phyloP scores from a whole-genome alignment of 345 rosid genomes.

The Hypericum androsaemum region DNA sequence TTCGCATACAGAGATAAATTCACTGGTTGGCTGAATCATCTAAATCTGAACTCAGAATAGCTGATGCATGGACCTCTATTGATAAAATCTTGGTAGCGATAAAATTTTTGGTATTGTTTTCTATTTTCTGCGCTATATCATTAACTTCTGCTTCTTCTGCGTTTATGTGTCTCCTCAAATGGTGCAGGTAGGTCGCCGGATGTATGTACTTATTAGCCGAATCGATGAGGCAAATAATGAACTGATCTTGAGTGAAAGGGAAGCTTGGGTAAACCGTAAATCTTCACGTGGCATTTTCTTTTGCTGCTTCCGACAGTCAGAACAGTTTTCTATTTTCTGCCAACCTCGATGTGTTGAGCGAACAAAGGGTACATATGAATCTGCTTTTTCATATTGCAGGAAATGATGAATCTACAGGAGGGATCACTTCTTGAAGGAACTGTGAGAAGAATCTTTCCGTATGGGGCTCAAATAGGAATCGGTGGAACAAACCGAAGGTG shows the following conservation, averaged over 20 bases:
- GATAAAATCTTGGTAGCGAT: too few relatives aligned
- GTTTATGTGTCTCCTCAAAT: background rate
- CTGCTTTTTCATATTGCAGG: slow-evolving; percentile 34
- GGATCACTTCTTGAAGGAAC: slow-evolving; percentile 88
- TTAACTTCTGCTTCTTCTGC: background rate
- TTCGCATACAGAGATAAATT: too few relatives aligned
- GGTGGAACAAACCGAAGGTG: slow-evolving; percentile 79
- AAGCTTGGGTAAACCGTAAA: slow-evolving; percentile 75
- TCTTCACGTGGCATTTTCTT: slow-evolving; percentile 3
- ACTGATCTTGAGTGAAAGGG: slow-evolving; percentile 67
- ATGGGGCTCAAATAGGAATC: slow-evolving; percentile 83
- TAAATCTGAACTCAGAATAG: too few relatives aligned
- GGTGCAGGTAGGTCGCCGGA: slow-evolving; percentile 56
- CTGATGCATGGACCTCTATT: too few relatives aligned
- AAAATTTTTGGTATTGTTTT: background rate
- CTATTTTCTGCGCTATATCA: background rate
- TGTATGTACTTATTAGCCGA: slow-evolving; percentile 46
- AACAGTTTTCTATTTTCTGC: background rate
- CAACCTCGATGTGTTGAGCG: background rate
- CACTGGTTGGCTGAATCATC: too few relatives aligned
- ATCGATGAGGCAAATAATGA: slow-evolving; percentile 66
- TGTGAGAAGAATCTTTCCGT: slow-evolving; percentile 61
- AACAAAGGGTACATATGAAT: slow-evolving; percentile 7
- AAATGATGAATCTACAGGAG: slow-evolving; percentile 59
- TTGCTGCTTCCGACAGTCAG: background rate